Evolutionary conservation across 495 filamentous ascomycete genomes (phyloP).

Genomic region (Endocarpon pusillum): DNA sequence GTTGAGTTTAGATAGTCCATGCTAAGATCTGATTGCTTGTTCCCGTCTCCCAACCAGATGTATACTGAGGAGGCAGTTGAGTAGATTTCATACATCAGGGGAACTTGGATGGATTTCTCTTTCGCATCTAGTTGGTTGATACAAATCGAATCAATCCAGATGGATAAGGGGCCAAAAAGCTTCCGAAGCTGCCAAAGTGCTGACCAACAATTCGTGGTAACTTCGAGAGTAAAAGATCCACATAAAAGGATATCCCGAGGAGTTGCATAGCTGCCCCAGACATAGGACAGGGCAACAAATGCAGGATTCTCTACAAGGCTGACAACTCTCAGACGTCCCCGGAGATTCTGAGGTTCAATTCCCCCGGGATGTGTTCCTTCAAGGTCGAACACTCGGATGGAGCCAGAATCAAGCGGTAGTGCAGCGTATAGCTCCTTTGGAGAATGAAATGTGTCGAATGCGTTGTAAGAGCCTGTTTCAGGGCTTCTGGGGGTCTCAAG

Average conservation of each 20-base stretch:
- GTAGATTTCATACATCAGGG: slow-evolving; percentile 11
- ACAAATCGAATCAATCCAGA: background rate
- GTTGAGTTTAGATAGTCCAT: background rate
- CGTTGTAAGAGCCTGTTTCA: no score
- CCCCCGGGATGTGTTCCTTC: no score
- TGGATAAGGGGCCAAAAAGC: background rate
- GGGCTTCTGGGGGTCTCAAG: no score
- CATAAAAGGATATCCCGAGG: background rate
- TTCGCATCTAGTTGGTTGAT: background rate
- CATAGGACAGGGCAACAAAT: slow-evolving; percentile 6
- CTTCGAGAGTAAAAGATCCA: background rate
- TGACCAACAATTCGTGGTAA: background rate
- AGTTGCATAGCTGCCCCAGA: slow-evolving; percentile 3
- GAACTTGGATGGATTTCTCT: slow-evolving; percentile 7
- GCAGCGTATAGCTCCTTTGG: no score
- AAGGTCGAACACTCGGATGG: no score
- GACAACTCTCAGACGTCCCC: background rate
- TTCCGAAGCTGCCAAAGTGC: background rate
- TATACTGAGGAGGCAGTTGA: slow-evolving; percentile 3
- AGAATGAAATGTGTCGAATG: no score
- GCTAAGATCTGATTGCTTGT: background rate
- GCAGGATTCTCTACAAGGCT: background rate
- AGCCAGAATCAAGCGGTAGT: no score
- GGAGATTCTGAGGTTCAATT: no score
- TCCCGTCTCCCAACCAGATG: slow-evolving; percentile 5